A percentile compares a stretch with the other conserved stretches of the same genome.
phyloP scores from a whole-genome alignment of 495 filamentous ascomycete genomes.

The Rhizodiscina lignyota region DNA sequence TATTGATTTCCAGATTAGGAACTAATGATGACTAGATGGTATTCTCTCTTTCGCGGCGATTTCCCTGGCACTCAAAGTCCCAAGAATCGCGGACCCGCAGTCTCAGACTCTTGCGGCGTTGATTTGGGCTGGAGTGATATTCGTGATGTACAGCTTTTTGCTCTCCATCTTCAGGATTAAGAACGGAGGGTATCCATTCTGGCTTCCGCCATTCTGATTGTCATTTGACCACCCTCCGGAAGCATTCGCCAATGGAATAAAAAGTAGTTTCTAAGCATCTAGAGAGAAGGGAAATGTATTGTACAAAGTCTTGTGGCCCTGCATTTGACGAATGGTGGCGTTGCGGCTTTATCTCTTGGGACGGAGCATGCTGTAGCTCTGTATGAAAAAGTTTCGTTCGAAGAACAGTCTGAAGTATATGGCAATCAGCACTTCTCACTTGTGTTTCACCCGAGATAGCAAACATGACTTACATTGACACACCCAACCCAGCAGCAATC shows the following conservation, averaged over 20 bases:
- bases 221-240: too few species aligned
- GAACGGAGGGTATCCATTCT: conserved; percentile 91
- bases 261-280: too few species aligned
- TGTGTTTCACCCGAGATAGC: neutral
- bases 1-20: neutral
- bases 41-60: conserved; percentile 85
- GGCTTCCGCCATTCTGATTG: conserved; percentile 79
- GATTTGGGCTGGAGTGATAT: conserved; percentile 62
- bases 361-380: too few species aligned
- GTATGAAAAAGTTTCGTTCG: neutral
- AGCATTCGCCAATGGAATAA: too few species aligned
- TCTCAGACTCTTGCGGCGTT: conserved; percentile 69
- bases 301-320: too few species aligned
- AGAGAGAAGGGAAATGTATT: too few species aligned
- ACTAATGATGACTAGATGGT: conserved; percentile 70
- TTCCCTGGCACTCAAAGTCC: conserved; percentile 75
- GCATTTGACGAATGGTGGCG: too few species aligned
- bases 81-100: conserved; percentile 61
- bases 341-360: too few species aligned
- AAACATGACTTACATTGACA: neutral
- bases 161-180: conserved; percentile 87
- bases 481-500: neutral
- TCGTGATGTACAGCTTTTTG: conserved; percentile 82
- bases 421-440: neutral
- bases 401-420: neutral